phyloP scores from a whole-genome alignment of 805 yeast genomes.

The Dipodascus geniculatus region DNA sequence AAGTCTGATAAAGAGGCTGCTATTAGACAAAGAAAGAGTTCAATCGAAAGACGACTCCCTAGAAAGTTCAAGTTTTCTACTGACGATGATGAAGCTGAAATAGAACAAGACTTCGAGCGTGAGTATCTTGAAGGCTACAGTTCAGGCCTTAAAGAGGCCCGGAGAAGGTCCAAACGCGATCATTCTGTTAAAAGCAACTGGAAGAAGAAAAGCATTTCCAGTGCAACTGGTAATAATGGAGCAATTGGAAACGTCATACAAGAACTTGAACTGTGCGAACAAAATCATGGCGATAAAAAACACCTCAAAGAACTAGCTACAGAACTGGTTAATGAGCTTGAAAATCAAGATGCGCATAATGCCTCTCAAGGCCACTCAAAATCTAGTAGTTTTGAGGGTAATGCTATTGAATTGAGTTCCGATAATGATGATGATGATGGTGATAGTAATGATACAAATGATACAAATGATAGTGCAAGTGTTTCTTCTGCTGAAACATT shows the following conservation, averaged over 20 bases:
- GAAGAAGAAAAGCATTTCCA: neutral
- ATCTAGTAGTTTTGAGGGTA: constrained; percentile 3
- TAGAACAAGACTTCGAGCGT: constrained; percentile 45
- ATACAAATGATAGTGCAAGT: constrained; percentile 22
- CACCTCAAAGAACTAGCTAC: constrained; percentile 5
- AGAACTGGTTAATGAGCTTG: constrained; percentile 4
- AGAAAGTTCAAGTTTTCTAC: constrained; percentile 46
- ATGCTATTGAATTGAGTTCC: constrained; percentile 13
- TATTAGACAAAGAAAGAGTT: neutral
- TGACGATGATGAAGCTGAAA: constrained; percentile 70
- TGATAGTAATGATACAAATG: constrained; percentile 25
- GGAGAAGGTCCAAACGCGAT: constrained; percentile 3
- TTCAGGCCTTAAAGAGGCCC: constrained; percentile 49
- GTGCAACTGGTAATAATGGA: neutral
- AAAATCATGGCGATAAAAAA: neutral
- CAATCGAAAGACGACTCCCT: neutral
- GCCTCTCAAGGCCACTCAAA: constrained; percentile 10
- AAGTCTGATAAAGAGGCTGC: neutral
- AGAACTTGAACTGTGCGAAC: neutral
- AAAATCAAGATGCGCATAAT: constrained; percentile 3
- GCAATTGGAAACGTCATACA: neutral
- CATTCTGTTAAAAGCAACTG: neutral
- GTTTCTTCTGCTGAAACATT: constrained; percentile 60
- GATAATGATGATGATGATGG: no score
- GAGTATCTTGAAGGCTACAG: constrained; percentile 61